These are phyloP conservation scores for Penicillium freii DNA, from an alignment of 2,329 filamentous ascomycete genomes.

Conservation along the genomic window DNA sequence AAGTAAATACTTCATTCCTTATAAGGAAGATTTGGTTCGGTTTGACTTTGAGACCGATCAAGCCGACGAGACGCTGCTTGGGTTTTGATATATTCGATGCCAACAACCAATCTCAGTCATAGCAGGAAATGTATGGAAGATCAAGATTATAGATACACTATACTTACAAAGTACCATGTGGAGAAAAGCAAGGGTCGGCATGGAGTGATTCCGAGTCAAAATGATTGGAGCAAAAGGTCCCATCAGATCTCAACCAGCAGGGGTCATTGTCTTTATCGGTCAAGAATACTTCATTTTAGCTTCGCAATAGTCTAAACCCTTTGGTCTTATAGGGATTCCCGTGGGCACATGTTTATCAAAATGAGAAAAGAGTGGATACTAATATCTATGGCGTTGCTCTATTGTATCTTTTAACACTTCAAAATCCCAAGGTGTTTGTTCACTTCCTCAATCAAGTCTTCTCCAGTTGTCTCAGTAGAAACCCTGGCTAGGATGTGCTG, in stretches of 20 bases:
- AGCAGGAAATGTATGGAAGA: background rate
- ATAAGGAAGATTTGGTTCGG: slow-evolving; percentile 52
- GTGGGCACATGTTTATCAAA: background rate
- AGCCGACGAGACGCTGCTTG: slow-evolving; percentile 34
- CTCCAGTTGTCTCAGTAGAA: background rate
- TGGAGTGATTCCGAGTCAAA: background rate
- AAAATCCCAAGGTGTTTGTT: slow-evolving; percentile 2
- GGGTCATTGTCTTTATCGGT: background rate
- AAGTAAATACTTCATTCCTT: slow-evolving; percentile 52
- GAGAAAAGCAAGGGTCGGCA: background rate
- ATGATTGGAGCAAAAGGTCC: background rate
- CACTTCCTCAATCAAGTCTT: background rate
- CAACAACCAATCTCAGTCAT: background rate
- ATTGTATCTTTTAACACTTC: background rate
- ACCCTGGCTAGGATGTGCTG: slow-evolving; percentile 35
- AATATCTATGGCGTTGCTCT: background rate
- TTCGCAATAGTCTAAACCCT: background rate
- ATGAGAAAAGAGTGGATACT: background rate
- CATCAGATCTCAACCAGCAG: background rate
- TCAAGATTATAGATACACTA: too few species aligned
- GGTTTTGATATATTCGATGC: slow-evolving; percentile 6
- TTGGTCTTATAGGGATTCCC: background rate
- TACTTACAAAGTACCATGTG: background rate
- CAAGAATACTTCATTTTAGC: background rate
- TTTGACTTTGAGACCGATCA: slow-evolving; percentile 53